These are phyloP conservation scores for Anthoceros angustus DNA, from an alignment of 225 moss, liverwort and hornwort genomes.

Conservation along the genomic window DNA sequence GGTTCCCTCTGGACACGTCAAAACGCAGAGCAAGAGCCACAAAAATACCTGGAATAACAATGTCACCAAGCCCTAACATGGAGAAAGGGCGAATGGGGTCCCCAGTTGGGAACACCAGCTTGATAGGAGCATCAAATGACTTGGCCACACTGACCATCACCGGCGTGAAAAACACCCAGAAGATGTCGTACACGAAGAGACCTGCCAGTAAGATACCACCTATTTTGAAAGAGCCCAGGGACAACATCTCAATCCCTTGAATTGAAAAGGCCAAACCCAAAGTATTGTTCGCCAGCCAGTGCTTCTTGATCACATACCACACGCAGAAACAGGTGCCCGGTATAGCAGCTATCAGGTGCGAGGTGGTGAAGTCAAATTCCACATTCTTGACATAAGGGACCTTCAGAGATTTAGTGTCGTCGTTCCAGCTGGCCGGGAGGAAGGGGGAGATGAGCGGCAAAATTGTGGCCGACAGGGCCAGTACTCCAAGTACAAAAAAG, in stretches of 20 bases:
- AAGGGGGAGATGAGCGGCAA: slow-evolving; percentile 64
- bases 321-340: slow-evolving; percentile 88
- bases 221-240: slow-evolving; percentile 96
- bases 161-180: slow-evolving; percentile 99
- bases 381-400: slow-evolving; percentile 81
- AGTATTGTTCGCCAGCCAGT: slow-evolving; percentile 99
- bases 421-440: slow-evolving; percentile 71
- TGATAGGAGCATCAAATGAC: slow-evolving; percentile 99
- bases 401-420: slow-evolving; percentile 32
- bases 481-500: slow-evolving; percentile 94
- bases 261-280: slow-evolving; percentile 98
- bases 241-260: slow-evolving; percentile 99
- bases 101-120: slow-evolving; percentile 98
- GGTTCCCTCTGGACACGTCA: slow-evolving; percentile 65
- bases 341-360: slow-evolving; percentile 80
- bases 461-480: slow-evolving; percentile 97
- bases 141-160: slow-evolving; percentile 99
- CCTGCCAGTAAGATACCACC: slow-evolving; percentile 97
- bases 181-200: slow-evolving; percentile 91
- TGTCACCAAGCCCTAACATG: slow-evolving; percentile 98
- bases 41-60: slow-evolving; percentile 99
- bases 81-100: slow-evolving; percentile 75
- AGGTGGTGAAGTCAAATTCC: slow-evolving; percentile 75
- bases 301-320: slow-evolving; percentile 98
- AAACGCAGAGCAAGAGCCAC: slow-evolving; percentile 95